Evolutionary conservation across 371 early-diverging fungal genomes (phyloP).

Genomic region (Actinomortierella wolfii): DNA sequence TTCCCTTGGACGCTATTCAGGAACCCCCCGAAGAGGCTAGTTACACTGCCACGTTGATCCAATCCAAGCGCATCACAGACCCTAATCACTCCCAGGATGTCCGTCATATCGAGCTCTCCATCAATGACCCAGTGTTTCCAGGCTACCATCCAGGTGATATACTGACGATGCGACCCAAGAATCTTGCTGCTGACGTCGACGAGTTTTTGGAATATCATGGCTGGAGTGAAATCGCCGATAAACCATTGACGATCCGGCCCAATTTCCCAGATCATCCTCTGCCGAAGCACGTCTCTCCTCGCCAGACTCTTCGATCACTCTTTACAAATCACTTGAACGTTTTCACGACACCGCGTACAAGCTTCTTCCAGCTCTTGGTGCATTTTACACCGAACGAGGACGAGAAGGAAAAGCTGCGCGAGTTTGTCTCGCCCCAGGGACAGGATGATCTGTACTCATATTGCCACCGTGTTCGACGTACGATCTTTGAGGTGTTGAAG

Average conservation of each 20-base stretch:
- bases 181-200: constrained; percentile 68
- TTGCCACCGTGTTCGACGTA: constrained; percentile 77
- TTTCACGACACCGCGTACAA: constrained; percentile 82
- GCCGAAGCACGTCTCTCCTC: constrained; percentile 51
- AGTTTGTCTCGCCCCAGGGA: constrained; percentile 81
- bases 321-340: constrained; percentile 79
- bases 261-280: constrained; percentile 44
- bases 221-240: constrained; percentile 76
- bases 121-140: constrained; percentile 24
- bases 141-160: constrained; percentile 87
- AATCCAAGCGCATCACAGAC: constrained; percentile 75
- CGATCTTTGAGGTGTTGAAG: constrained; percentile 79
- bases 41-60: constrained; percentile 49
- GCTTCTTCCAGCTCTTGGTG: constrained; percentile 86
- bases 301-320: constrained; percentile 72
- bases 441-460: constrained; percentile 90
- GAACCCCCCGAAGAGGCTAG: constrained; percentile 17
- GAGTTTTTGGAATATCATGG: constrained; percentile 69
- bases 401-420: constrained; percentile 79
- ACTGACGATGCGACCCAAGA: constrained; percentile 75
- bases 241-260: constrained; percentile 52
- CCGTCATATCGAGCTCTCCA: constrained; percentile 63
- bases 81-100: constrained; percentile 91
- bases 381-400: constrained; percentile 75
- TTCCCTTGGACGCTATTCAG: background rate